Evolutionary conservation across 441 rosid genomes (phyloP), one percentile per base, ranked within the genome.

Genomic region (Euphorbia celastroides): DNA sequence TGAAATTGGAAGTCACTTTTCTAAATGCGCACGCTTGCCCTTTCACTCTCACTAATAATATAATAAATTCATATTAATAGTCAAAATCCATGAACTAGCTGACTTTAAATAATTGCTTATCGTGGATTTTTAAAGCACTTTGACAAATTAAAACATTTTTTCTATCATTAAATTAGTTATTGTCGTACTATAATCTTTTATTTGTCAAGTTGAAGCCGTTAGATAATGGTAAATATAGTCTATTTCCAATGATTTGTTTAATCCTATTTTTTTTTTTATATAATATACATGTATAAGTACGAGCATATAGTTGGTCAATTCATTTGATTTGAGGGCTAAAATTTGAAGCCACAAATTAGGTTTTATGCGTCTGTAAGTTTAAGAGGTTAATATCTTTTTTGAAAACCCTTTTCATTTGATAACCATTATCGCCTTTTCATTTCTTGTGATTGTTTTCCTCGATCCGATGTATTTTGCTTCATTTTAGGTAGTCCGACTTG

Each of bases 191-290:
- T 58, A 41, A 42, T 58, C 44, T 20, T 60, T 34, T 74, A 75
- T 72, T 65, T 22, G 58, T 19, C 82, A 80, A 80, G 69, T 78
- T 77, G 84, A 67, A 27, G 62, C 55, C 44, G 54, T 13, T 67
- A 68, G 82, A 83, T 80, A 80, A 82, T 72, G 66, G 72, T 68
- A 22, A 65, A 38, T 65, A 72, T 23, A 62, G 20, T 63, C 20
- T 55, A 32, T 26, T 69, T 34, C 72, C 60, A 75, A 75, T 77
- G 67, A 75, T 77, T 41, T 69, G 66, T 67, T 30, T 16, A 3
- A 46, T 60, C 50, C 22, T 1, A 36, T 31, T 9, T n/a, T n/a
- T n/a, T n/a, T n/a, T n/a, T n/a, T 9, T 34, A 34, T 34, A 34
- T 3, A 34, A 34, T 34, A 34, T 34, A 34, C 9, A 34, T n/a